Evolutionary conservation across 768 basidiomycete genomes (phyloP), one percentile per base, ranked within the genome.

Genomic region (Rhizopogon vesiculosus): DNA sequence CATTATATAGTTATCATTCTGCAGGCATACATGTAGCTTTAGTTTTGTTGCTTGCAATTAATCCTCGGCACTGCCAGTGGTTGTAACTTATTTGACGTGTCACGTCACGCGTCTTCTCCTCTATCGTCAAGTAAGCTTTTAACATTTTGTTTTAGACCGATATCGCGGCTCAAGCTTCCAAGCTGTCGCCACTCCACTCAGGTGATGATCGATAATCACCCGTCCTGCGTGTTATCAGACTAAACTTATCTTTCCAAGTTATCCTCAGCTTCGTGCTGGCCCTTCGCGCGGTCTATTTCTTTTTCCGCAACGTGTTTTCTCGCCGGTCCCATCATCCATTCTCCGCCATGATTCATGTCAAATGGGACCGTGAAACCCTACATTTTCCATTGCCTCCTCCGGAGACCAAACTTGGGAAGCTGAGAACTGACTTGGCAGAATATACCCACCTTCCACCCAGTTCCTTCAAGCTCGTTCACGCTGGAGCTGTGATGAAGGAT

Each of bases 401-500:
- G 18, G 65, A 78, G 51, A 82, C 88, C 0, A 79, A 79, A 12
- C 79, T 94, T 45, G 74, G 75, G 25, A 70, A 72, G 7, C 69
- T 95, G 51, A 80, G 89, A 40, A 61, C 76, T 3, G 76, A 79
- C 19, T 74, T 97, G 50, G 86, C 91, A 13, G 78, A 85, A 5
- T 83, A 87, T 64, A 94, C 91, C 2, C 85, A 85, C 53, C 78
- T 98, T 12, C 82, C 87, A 0, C 68, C 72, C 29, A 64, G 79
- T 60, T 80, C 81, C 29, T 91, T 97, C 79, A 92, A 93, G 69
- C 80, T 98, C 64, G 84, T 98, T 59, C 86, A 89, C 73, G 83
- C 88, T 45, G 96, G 96, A 40, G 93, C 91, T 1, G 82, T 97
- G 69, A 88, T 98, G 81, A 88, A 86, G 61, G 92, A 96, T 66